Percentiles rank a stretch among this genome's conserved stretches.
These are phyloP conservation scores for Heliosperma pusillum DNA, from an alignment of 148 eudicot genomes.

Conservation along the genomic window DNA sequence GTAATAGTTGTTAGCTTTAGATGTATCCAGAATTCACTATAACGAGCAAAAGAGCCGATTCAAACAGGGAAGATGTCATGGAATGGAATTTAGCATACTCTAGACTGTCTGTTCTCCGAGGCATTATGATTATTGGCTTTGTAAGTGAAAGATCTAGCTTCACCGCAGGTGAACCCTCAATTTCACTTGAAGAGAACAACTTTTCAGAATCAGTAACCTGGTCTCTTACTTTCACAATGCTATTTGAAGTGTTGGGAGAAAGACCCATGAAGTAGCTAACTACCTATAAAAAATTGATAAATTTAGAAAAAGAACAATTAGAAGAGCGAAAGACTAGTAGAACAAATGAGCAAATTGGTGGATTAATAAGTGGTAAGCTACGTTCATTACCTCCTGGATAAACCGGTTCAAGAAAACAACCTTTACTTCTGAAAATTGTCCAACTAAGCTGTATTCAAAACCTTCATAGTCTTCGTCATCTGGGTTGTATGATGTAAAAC, in stretches of 20 bases:
- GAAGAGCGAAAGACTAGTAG: background rate
- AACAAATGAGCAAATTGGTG: slow-evolving; percentile 5
- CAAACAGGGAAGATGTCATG: background rate
- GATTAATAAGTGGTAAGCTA: background rate
- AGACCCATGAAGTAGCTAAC: slow-evolving; percentile 89
- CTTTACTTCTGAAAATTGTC: slow-evolving; percentile 94
- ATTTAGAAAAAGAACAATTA: slow-evolving; percentile 15
- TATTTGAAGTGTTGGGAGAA: slow-evolving; percentile 59
- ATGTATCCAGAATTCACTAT: background rate
- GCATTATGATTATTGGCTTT: slow-evolving; percentile 93
- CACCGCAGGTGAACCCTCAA: slow-evolving; percentile 95
- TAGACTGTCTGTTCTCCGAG: slow-evolving; percentile 72
- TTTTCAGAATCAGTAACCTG: slow-evolving; percentile 83
- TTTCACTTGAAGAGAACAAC: slow-evolving; percentile 77
- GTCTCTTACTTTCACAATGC: slow-evolving; percentile 65
- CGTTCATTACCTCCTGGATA: slow-evolving; percentile 71
- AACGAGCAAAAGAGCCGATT: background rate
- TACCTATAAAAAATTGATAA: slow-evolving; percentile 37
- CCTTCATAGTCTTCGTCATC: slow-evolving; percentile 93
- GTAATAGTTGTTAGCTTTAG: slow-evolving; percentile 14
- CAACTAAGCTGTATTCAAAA: slow-evolving; percentile 76
- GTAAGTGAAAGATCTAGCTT: slow-evolving; percentile 81
- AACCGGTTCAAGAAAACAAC: slow-evolving; percentile 88
- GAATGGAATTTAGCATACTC: slow-evolving; percentile 50
- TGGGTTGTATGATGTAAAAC: slow-evolving; percentile 59